Evolutionary conservation across 139 green algal species (phyloP).

Genomic region (Axilococcus clingmanii): DNA sequence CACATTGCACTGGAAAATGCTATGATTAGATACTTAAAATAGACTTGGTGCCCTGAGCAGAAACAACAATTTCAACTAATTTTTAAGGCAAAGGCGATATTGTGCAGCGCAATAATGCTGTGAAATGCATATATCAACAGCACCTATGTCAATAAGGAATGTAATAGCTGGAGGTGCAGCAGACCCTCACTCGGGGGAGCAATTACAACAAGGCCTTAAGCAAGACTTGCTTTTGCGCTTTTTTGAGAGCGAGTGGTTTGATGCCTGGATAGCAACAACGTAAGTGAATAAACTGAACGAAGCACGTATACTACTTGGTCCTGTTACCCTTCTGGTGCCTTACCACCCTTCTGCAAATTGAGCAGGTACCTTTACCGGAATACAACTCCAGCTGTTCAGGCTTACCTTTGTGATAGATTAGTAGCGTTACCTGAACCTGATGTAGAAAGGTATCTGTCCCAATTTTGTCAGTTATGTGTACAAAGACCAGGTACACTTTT

Average conservation of each 20-base stretch:
- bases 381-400: constrained; percentile 54
- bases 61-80: too few species aligned
- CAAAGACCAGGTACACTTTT: constrained; percentile 42
- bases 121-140: too few species aligned
- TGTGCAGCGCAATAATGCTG: too few species aligned
- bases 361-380: constrained; percentile 75
- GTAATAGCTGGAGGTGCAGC: too few species aligned
- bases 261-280: constrained; percentile 78
- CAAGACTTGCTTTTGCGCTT: constrained; percentile 74
- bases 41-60: too few species aligned
- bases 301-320: not conserved
- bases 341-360: not conserved
- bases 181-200: too few species aligned
- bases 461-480: constrained; percentile 73
- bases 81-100: too few species aligned
- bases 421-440: constrained; percentile 61
- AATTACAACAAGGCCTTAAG: too few species aligned
- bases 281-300: constrained; percentile 18
- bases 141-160: too few species aligned
- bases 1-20: too few species aligned
- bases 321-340: not conserved
- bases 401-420: constrained; percentile 86
- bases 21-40: too few species aligned
- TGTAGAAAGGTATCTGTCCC: constrained; percentile 77
- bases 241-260: constrained; percentile 77